Percentiles rank a stretch among this genome's conserved stretches.
phyloP scores from a whole-genome alignment of 1,284 basidiomycete genomes.

The Rhodotorula sp. region DNA sequence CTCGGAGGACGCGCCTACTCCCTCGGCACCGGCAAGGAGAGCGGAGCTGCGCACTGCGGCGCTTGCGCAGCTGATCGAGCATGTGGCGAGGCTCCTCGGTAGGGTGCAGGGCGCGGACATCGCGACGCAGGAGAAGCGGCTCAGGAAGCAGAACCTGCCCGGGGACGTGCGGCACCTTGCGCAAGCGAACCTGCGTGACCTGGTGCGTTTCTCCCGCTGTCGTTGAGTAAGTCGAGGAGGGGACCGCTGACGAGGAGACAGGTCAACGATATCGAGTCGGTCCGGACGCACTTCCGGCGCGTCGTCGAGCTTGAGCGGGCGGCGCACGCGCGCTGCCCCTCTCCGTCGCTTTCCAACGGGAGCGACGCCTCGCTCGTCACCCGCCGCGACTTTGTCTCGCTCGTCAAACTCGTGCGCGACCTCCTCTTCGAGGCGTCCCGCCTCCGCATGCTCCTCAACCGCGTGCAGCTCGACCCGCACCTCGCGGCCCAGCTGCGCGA shows the following conservation, averaged over 20 bases:
- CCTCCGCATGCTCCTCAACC: constrained; percentile 80
- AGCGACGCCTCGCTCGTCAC: constrained; percentile 62
- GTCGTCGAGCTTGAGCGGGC: constrained; percentile 57
- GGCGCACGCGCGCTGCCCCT: constrained; percentile 47
- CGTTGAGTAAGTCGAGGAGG: too few relatives aligned
- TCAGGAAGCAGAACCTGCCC: constrained; percentile 86
- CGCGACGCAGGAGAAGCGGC: constrained; percentile 78
- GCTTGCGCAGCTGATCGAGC: constrained; percentile 41
- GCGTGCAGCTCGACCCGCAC: constrained; percentile 83
- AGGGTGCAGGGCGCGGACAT: constrained; percentile 65
- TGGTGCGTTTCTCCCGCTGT: constrained; percentile 55
- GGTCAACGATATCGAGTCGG: constrained; percentile 63
- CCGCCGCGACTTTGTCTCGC: constrained; percentile 75
- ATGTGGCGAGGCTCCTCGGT: constrained; percentile 33
- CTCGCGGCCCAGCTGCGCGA: constrained; percentile 72
- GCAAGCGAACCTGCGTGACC: constrained; percentile 73
- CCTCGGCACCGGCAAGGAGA: neutral
- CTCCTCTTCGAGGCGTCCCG: constrained; percentile 79
- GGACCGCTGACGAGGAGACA: neutral
- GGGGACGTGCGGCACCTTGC: constrained; percentile 82
- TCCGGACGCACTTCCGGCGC: constrained; percentile 73
- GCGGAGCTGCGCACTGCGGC: constrained; percentile 38
- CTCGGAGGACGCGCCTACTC: neutral
- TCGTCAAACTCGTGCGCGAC: constrained; percentile 85
- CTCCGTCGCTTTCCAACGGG: neutral